Base-by-base conservation (phyloP, 371 early-diverging fungal species). In the Blastocladiella emersonii region DNA sequence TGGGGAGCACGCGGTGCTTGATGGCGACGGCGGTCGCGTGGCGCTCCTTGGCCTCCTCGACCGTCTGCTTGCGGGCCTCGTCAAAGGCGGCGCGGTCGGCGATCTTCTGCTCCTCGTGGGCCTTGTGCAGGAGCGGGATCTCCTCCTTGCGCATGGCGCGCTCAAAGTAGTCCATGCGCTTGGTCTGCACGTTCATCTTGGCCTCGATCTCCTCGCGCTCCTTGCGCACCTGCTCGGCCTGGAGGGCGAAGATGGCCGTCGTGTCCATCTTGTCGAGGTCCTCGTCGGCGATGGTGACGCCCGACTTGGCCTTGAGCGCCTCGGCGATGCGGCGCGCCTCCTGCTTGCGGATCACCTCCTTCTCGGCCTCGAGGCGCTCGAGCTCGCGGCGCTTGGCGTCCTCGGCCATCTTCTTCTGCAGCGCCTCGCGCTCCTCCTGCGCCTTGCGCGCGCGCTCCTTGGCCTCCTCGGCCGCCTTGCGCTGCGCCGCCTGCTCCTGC, bases 71-170 rank as follows among this genome's bases (percentile, higher is more conserved):
- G 32, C 60, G 57, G 19, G 71, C 65, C n/a, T 67, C 70, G 6
- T 89, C 86, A 72, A 91, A 84, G 74, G 81, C 83, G 57, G 84
- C 84, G 68, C 77, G 79, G 72, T 97, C 98, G 34, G 72, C 74
- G 74, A 80, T 80, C 75, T 89, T 88, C 76, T 97, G 96, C 43
- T 80, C 77, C 62, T 89, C 91, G 70, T 92, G 95, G 74, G 95
- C 97, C 69, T 86, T 82, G 45, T 83, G 86, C 62, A 96, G 81
- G 25, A 95, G 75, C 35, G 97, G 92, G 66, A 88, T 87, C 80
- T 98, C 98, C 68, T 87, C 88, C 74, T 85, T 81, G 66, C 98
- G 91, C 75, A 79, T 88, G n/a, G 97, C 98, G 72, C 98, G 92
- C 75, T 95, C 96, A n/a, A 85, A 76, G 71, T 93, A 91, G 73